phyloP scores from a whole-genome alignment of 441 rosid genomes.

The Populus hybrid region DNA sequence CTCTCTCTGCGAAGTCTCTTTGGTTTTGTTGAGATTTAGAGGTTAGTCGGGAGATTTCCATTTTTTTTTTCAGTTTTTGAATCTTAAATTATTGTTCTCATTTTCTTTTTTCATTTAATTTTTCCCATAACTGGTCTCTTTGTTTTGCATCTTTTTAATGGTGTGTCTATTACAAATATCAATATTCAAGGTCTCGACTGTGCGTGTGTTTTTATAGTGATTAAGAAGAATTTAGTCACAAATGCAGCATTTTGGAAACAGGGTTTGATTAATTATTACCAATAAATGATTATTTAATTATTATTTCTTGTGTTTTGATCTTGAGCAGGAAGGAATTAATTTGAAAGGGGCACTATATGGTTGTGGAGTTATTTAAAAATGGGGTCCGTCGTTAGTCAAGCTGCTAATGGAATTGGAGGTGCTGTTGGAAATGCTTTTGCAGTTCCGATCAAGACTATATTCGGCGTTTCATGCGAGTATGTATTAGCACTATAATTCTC shows the following conservation, averaged over 20 bases:
- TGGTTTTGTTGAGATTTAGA: not conserved
- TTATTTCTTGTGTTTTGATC: not conserved
- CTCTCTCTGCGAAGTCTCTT: not conserved
- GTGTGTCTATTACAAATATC: not conserved
- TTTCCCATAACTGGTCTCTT: not conserved
- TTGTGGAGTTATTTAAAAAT: constrained; percentile 5
- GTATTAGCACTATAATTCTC: not conserved
- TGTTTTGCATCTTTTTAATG: not conserved
- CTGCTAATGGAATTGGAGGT: constrained; percentile 52
- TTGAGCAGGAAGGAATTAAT: not conserved
- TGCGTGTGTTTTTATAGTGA: not conserved
- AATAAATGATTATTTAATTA: no score
- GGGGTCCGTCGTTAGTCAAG: constrained; percentile 54
- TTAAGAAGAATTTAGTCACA: not conserved
- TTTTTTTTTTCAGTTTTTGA: not conserved
- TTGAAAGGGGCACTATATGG: not conserved
- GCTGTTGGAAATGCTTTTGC: constrained; percentile 47
- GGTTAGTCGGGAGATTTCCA: not conserved
- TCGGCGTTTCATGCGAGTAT: constrained; percentile 64
- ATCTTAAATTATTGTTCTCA: no score
- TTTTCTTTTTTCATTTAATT: no score
- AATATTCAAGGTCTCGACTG: not conserved
- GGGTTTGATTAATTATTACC: not conserved
- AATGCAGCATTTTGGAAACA: not conserved
- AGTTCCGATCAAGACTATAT: constrained; percentile 60